Evolutionary conservation across 371 early-diverging fungal species (phyloP).

Genomic region (Phascolomyces articulosus): DNA sequence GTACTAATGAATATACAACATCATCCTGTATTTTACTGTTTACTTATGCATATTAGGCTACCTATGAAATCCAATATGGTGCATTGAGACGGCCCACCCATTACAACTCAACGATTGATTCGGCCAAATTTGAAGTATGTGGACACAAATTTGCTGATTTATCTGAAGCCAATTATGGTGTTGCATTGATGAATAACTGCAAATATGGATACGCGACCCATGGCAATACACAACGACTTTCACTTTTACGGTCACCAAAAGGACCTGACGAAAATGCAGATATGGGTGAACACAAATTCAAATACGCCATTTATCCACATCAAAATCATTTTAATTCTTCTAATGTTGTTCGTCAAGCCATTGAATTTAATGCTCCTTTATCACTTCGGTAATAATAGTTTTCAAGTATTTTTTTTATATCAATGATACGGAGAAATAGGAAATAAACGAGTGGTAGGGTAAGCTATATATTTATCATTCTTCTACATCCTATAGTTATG

Average conservation of each 20-base stretch:
- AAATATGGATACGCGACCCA: constrained; percentile 89
- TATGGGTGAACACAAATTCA: constrained; percentile 81
- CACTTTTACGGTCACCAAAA: constrained; percentile 88
- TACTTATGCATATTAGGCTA: constrained; percentile 56
- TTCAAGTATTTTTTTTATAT: too few relatives aligned
- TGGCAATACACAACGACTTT: constrained; percentile 81
- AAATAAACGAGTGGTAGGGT: neutral
- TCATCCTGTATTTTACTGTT: too few relatives aligned
- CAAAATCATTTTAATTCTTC: constrained; percentile 74
- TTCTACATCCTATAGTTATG: neutral
- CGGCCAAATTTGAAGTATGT: constrained; percentile 81
- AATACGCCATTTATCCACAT: constrained; percentile 93
- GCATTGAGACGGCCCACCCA: constrained; percentile 91
- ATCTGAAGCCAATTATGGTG: constrained; percentile 92
- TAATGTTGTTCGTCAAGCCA: constrained; percentile 82
- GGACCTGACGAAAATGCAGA: constrained; percentile 71
- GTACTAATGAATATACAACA: too few relatives aligned
- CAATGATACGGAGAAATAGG: neutral
- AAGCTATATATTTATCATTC: neutral
- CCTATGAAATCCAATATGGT: constrained; percentile 96
- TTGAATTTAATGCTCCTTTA: constrained; percentile 88
- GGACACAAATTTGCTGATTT: constrained; percentile 96
- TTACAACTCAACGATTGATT: constrained; percentile 91
- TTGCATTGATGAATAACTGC: constrained; percentile 93
- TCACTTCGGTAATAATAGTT: constrained; percentile 55